These are phyloP conservation scores for Cladophialophora carrionii DNA, from an alignment of 2,329 filamentous ascomycete species.

Conservation along the genomic window DNA sequence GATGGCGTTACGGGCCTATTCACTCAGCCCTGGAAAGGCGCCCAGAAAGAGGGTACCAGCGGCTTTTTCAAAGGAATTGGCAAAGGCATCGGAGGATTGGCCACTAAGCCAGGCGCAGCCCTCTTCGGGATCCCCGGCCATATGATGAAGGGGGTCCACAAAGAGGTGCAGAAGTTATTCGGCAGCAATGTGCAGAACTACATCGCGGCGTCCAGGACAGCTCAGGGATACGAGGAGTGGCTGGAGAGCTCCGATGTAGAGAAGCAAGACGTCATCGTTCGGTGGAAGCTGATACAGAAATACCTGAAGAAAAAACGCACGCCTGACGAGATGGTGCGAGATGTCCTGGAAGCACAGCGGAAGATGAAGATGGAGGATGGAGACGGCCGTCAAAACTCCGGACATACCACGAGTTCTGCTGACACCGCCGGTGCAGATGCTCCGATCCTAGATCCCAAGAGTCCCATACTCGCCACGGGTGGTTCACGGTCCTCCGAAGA, in stretches of 20 bases:
- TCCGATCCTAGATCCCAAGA: conserved; percentile 5
- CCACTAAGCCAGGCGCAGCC: conserved; percentile 39
- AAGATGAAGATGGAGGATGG: conserved; percentile 33
- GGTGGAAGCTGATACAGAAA: conserved; percentile 63
- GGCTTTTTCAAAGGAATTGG: conserved; percentile 50
- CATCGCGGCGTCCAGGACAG: conserved; percentile 40
- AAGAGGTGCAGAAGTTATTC: conserved; percentile 41
- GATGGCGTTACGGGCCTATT: conserved; percentile 52
- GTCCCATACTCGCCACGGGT: not conserved
- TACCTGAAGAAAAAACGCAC: conserved; percentile 47
- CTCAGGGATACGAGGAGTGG: conserved; percentile 46
- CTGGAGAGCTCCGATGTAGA: conserved; percentile 59
- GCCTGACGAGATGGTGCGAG: conserved; percentile 58
- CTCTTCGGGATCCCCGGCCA: conserved; percentile 43
- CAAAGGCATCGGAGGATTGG: conserved; percentile 44
- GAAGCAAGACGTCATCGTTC: conserved; percentile 63
- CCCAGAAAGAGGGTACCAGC: conserved; percentile 46
- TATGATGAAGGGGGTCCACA: conserved; percentile 42
- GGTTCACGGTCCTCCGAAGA: conserved; percentile 5
- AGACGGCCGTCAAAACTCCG: conserved; percentile 28
- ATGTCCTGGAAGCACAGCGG: conserved; percentile 43
- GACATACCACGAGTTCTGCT: conserved; percentile 25
- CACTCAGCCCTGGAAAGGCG: conserved; percentile 50
- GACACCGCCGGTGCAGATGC: conserved; percentile 22
- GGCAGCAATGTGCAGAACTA: conserved; percentile 43